Evolutionary conservation across 352 stramenopile genomes (phyloP), one percentile per base, ranked within the genome.

Genomic region (Thraustotheca clavata): DNA sequence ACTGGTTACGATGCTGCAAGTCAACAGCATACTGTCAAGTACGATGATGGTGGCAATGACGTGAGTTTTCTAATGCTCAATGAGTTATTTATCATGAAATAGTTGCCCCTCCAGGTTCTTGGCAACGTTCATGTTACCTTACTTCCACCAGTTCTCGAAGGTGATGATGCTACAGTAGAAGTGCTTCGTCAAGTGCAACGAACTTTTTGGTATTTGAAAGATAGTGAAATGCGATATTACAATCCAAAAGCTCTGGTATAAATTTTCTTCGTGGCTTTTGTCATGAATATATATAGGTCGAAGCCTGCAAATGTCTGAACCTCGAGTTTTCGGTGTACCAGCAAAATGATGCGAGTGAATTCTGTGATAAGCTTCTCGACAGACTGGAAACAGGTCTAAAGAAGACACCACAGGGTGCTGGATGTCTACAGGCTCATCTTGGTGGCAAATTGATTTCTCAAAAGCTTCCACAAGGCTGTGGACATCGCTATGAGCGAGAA

Each of bases 301-400:
- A 95, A 62, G 83, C 84, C 12, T 95, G 84, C 67, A 91, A 88
- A 43, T 94, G 84, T 60, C 59, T 95, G 24, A 95, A 95, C 52
- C 67, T 95, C n/a, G 86, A 95, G 60, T 95, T 95, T 66, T 94
- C 84, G 9, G 94, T 99, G 7, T 99, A 98, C 75, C 96, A 99
- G 71, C 97, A 99, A 74, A 99, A 99, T 72, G 97, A 99, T 74
- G 97, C 97, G 3, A 97, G 87, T 27, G 97, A 99, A 71, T 99
- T 99, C 80, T 98, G 94, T 49, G 97, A 98, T 69, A 99, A 99
- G 68, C 77, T 99, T 11, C 79, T 99, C 34, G 97, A 99, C 81
- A 81, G 94, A n/a, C 72, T 99, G 6, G 96, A 99, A 69, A 98
- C 89, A 0, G 87, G 89, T 32, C 74, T 99, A 18, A 98, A 98